These are phyloP conservation scores for Tuctoria greenei DNA, from an alignment of 176 grass and related monocot genomes.

Conservation along the genomic window DNA sequence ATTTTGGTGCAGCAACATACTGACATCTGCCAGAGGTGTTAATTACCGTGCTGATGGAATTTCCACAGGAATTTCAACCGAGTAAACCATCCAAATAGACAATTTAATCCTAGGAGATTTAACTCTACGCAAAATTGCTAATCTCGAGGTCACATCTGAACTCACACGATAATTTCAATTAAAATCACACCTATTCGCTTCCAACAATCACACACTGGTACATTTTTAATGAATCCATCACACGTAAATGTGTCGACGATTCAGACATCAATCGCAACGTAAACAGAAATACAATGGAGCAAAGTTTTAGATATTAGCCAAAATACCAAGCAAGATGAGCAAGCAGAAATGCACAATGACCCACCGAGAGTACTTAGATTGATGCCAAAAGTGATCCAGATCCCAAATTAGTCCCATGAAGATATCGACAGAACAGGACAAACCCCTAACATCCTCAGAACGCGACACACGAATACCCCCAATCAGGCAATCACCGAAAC, in stretches of 20 bases:
- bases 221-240: no score
- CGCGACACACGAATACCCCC: background rate
- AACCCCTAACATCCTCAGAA: background rate
- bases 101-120: background rate
- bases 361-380: constrained; percentile 4
- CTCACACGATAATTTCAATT: no score
- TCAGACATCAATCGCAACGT: background rate
- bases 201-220: background rate
- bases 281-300: background rate
- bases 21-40: background rate
- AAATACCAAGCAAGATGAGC: background rate
- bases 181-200: no score
- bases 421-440: constrained; percentile 14
- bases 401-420: background rate
- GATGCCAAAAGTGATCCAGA: constrained; percentile 17
- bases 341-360: background rate
- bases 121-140: no score
- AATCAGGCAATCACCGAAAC: background rate
- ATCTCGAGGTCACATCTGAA: no score
- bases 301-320: constrained; percentile 7
- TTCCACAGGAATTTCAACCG: background rate
- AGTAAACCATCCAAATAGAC: background rate
- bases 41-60: background rate
- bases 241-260: background rate
- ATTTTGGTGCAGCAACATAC: background rate